Percentiles rank a stretch among this genome's conserved stretches.
phyloP scores from a whole-genome alignment of 805 yeast species.

The Nakazawaea wickerhamii region DNA sequence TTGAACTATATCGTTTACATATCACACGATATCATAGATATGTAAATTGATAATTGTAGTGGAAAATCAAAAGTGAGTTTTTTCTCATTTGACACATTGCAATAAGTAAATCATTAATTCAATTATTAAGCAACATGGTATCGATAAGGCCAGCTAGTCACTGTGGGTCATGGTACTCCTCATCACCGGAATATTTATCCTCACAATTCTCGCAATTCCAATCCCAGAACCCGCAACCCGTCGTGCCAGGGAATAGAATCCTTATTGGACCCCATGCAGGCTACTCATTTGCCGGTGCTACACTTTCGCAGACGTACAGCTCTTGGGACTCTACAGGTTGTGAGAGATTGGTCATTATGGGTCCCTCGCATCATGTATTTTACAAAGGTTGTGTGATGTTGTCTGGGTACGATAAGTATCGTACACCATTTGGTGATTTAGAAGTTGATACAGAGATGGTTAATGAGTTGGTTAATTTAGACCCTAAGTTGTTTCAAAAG shows the following conservation, averaged over 20 bases:
- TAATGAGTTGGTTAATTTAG: conserved; percentile 27
- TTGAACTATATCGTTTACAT: not conserved
- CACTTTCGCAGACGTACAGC: conserved; percentile 72
- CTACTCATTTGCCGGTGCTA: conserved; percentile 70
- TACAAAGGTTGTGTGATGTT: conserved; percentile 56
- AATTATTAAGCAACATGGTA: too few species aligned
- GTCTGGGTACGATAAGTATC: conserved; percentile 48
- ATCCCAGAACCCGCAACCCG: conserved; percentile 25
- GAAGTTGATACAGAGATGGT: conserved; percentile 53
- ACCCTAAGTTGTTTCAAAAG: conserved; percentile 38
- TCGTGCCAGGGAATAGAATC: conserved; percentile 40
- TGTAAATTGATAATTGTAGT: not conserved
- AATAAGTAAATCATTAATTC: not conserved
- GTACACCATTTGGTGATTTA: conserved; percentile 80
- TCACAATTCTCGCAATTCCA: conserved; percentile 48
- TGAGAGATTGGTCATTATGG: conserved; percentile 70
- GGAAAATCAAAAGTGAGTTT: not conserved
- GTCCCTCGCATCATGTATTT: conserved; percentile 91
- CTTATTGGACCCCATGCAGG: conserved; percentile 85
- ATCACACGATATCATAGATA: not conserved
- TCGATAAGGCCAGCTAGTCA: conserved; percentile 62
- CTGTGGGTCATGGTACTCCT: conserved; percentile 87
- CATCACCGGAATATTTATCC: conserved; percentile 35
- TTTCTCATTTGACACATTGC: not conserved
- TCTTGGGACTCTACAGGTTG: conserved; percentile 56